Evolutionary conservation across 2,329 filamentous ascomycete genomes (phyloP), one percentile per base, ranked within the genome.

Genomic region (Aspergillus awamori): DNA sequence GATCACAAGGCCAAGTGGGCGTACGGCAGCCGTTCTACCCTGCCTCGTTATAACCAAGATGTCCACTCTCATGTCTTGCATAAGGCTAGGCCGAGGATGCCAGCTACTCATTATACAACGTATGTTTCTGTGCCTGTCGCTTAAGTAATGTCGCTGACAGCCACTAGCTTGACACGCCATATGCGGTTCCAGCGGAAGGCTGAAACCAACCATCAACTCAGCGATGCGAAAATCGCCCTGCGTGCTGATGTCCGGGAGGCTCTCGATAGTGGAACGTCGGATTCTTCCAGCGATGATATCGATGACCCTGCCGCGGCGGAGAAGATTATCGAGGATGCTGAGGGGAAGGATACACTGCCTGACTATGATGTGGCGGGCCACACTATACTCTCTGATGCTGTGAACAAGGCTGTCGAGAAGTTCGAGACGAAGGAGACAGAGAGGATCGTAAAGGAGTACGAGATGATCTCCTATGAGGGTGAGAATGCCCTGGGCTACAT

Each of bases 381-480:
- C 73, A 83, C 85, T 69, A 81, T 88, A 70, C 78, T 88, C 53
- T 82, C 83, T 61, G 77, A 78, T 15, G 85, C 86, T 10, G 77
- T 88, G 36, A 80, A 79, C 58, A 82, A 85, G 72, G 86, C 86
- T 1, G 82, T 87, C 43, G 82, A 86, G 77, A 81, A 80, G 64
- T 88, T 82, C 69, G 85, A 88, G 75, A 83, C 81, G 63, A 82
- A 82, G 67, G 82, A 86, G 75, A 87, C 84, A 2, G 83, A 86
- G 74, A 85, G 86, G 75, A 72, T 88, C 52, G 82, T 86, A 72
- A 84, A 82, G 76, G 85, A 87, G 75, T 88, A 87, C 67, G 85
- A 87, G 69, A 80, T 80, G 79, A 67, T 82, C 78, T 66, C 81
- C 26, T 69, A 69, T 17, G 73, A 76, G 56, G 72, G 74, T 36